Base-by-base conservation (phyloP, 495 filamentous ascomycete species). In the Aspergillus steynii region DNA sequence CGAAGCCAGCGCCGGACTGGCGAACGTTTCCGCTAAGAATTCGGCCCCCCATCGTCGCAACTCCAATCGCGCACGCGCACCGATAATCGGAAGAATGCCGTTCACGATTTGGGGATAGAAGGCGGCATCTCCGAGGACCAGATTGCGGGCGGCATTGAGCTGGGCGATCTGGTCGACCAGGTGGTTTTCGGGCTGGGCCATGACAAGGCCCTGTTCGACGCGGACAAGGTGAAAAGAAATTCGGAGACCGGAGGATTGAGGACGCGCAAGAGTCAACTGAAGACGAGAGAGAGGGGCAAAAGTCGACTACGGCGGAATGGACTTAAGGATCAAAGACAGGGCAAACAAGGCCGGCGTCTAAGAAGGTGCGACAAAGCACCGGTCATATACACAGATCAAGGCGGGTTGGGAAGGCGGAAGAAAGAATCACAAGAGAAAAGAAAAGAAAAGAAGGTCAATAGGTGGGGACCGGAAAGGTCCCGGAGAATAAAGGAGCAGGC, bases 1-100 rank as follows among this genome's bases (percentile, higher is more conserved):
- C 37, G 78, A 75, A 57, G 84, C 72, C 65, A 98, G 79, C 37
- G 86, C 84, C 14, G 95, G 95, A 50, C 89, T 93, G 25, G 96
- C 87, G 75, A 99, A 97, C 4, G 93, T 91, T 80, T 99, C 95
- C 46, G 96, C 94, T 45, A 99, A 80, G 72, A 99, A 99, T 29
- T 97, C 92, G 27, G 93, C 86, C 27, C 93, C 96, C 96, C 96
- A 99, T 88, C 93, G 82, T 74, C 91, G 88, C 65, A 97, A 76
- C 74, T 96, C 91, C 25, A 96, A 73, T 47, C 81, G 80, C 50
- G 89, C 79, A 55, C 82, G 79, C n/a, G 89, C 83, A 32, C 88
- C 89, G 67, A 97, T 88, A 68, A 98, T 92, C 27, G 93, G 92
- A 4, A 97, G 82, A 58, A 96, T 91, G 29, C 90, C 91, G 71